These are phyloP conservation scores for Phytophthora foliorum DNA, from an alignment of 352 stramenopile genomes.

Conservation along the genomic window DNA sequence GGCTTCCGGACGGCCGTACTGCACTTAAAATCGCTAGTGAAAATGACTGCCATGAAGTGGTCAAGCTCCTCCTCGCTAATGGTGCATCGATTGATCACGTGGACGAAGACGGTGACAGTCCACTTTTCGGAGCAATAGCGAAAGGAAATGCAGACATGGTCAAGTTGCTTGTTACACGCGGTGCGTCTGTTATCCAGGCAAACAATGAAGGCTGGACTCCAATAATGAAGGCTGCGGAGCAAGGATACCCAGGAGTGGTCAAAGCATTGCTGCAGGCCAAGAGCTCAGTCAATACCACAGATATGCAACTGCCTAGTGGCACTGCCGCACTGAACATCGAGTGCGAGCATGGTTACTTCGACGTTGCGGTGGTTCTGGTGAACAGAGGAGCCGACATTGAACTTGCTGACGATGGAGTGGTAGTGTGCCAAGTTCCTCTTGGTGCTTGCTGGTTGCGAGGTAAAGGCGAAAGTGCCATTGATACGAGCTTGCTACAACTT, in stretches of 20 bases:
- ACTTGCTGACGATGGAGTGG: constrained; percentile 7
- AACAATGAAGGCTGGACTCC: constrained; percentile 7
- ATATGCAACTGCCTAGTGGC: neutral
- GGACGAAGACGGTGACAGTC: neutral
- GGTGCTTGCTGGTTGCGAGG: too few relatives aligned
- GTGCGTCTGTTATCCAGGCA: neutral
- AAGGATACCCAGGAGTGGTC: neutral
- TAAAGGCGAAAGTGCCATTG: too few relatives aligned
- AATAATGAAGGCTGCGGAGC: constrained; percentile 7
- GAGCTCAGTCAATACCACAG: neutral
- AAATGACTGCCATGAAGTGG: neutral
- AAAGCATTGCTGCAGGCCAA: neutral
- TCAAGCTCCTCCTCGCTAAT: constrained; percentile 1
- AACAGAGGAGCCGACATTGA: constrained; percentile 1
- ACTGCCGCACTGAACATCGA: constrained; percentile 7
- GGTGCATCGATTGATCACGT: neutral
- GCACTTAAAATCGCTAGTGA: neutral
- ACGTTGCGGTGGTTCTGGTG: constrained; percentile 9
- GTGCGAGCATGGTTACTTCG: constrained; percentile 3
- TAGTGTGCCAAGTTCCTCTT: too few relatives aligned
- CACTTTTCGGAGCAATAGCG: neutral
- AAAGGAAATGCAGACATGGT: neutral
- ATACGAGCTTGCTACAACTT: too few relatives aligned
- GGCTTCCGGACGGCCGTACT: neutral
- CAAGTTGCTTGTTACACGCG: constrained; percentile 2